Evolutionary conservation across 352 stramenopile genomes (phyloP), one percentile per base, ranked within the genome.

Genomic region (Globisporangium rhizosaccharum): DNA sequence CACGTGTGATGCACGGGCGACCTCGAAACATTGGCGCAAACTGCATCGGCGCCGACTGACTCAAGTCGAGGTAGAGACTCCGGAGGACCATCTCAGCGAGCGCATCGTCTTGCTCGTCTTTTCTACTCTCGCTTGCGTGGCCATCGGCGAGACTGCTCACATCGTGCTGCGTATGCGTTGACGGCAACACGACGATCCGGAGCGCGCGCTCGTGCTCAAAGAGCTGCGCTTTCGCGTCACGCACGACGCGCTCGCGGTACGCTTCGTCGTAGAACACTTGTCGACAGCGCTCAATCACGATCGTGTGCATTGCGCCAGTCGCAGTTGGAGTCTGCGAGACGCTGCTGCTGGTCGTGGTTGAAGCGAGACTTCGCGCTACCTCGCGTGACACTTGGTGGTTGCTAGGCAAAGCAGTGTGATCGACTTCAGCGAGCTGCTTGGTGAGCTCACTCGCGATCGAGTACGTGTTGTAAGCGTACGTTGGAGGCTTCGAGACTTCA

Each of bases 231-330:
- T 59, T 30, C 4, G 67, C 73, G 12, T 85, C 62, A 0, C 17
- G 65, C 3, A 84, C 75, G 26, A 86, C 56, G 25, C 56, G 36
- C 5, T 84, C 76, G 7, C 75, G 72, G 33, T 70, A 84, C 0
- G 51, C 12, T 48, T 88, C 79, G 48, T 87, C 79, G 44, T 72
- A 70, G 23, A 88, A 84, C 15, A 88, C 63, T 7, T 67, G 67
- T 20, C 61, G 68, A 41, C 67, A 76, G 59, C 74, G 57, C 15
- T 56, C 53, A 18, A 88, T 60, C 0, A 57, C 63, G 25, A 88
- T 70, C n/a, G 59, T 57, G 51, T 75, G 65, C 0, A 54, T 33
- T 9, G 49, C 15, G 9, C 15, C n/a, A 28, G 48, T n/a, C 11
- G 52, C 23, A 20, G 17, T 37, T 8, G 10, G 33, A 39, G 33